Conservation (phyloP, 2,329 filamentous ascomycete species). For the Claviceps africana region DNA sequence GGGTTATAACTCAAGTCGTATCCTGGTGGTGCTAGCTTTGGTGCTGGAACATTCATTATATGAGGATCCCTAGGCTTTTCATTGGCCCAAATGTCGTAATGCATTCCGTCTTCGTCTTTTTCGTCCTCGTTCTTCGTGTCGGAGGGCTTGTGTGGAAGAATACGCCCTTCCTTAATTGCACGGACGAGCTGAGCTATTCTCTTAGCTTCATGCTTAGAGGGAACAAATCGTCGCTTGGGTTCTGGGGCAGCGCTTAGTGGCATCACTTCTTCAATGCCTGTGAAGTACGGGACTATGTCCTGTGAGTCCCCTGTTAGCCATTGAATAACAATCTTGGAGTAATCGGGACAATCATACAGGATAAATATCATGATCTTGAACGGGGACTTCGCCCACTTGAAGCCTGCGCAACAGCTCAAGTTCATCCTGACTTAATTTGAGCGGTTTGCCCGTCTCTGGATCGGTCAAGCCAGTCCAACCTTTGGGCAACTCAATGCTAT, state of each 20-base stretch:
- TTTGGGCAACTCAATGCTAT: slow-evolving; percentile 93
- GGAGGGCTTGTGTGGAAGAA: slow-evolving; percentile 74
- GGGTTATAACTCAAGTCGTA: slow-evolving; percentile 97
- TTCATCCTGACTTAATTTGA: slow-evolving; percentile 78
- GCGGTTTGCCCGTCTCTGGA: slow-evolving; percentile 80
- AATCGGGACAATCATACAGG: slow-evolving; percentile 38
- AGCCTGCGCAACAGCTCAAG: slow-evolving; percentile 77
- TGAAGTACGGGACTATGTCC: slow-evolving; percentile 90
- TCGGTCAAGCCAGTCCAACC: slow-evolving; percentile 96
- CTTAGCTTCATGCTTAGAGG: slow-evolving; percentile 94
- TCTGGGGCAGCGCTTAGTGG: slow-evolving; percentile 88
- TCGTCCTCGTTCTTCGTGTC: slow-evolving; percentile 54
- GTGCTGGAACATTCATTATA: slow-evolving; percentile 87
- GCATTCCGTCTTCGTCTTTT: slow-evolving; percentile 54
- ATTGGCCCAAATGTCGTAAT: slow-evolving; percentile 91
- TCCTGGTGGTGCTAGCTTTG: slow-evolving; percentile 82
- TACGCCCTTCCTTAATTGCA: slow-evolving; percentile 86
- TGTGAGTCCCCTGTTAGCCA: slow-evolving; percentile 15
- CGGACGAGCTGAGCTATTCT: slow-evolving; percentile 93
- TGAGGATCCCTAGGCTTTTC: slow-evolving; percentile 72
- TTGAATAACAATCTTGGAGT: too few species aligned
- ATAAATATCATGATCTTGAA: slow-evolving; percentile 86
- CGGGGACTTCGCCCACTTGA: slow-evolving; percentile 75
- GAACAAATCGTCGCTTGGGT: slow-evolving; percentile 87
- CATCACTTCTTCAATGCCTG: slow-evolving; percentile 81